Evolutionary conservation across 805 yeast genomes (phyloP), one percentile per base, ranked within the genome.

Genomic region (Nakazawaea anatomiae): DNA sequence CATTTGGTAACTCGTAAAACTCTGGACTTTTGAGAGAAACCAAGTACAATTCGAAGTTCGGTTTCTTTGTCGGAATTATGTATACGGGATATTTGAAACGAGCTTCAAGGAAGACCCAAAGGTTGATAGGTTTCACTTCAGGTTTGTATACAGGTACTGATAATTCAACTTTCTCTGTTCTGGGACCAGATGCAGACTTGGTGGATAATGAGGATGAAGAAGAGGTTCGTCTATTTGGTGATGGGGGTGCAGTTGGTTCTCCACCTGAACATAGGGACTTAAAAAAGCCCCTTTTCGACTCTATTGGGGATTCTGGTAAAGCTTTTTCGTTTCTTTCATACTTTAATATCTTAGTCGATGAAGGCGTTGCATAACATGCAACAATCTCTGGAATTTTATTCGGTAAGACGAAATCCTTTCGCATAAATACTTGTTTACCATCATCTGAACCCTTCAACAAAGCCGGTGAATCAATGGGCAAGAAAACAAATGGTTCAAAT

Each of bases 401-500:
- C 36, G 55, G 60, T 52, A 76, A 68, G 1, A 64, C 59, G 46
- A 72, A 52, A 31, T 71, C 74, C 52, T 70, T 70, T 30, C 83
- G 65, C 6, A 73, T 69, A 60, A 71, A 82, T 12, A 70, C 70
- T 51, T 73, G 73, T 31, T 65, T 58, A 46, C 68, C 65, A 46
- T 70, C 72, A 31, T 65, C 65, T 35, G 59, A 60, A n/a, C 58
- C 10, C 25, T 42, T 46, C 45, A 39, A 9, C 29, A 49, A 39
- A 58, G 46, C 53, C 44, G 57, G 69, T 66, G 48, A 64, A 50
- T 63, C 81, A 38, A 74, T 60, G 0, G 88, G 87, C 32, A 79
- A 61, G 54, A 83, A 79, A 3, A 68, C 64, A 55, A 85, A 78
- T 5, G 83, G 84, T 44, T 72, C 73, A 45, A 60, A 60, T 8